Percentiles rank a stretch among this genome's conserved stretches.
Evolutionary conservation across 1,284 basidiomycete genomes (phyloP).

Genomic region (Mycena sp.): DNA sequence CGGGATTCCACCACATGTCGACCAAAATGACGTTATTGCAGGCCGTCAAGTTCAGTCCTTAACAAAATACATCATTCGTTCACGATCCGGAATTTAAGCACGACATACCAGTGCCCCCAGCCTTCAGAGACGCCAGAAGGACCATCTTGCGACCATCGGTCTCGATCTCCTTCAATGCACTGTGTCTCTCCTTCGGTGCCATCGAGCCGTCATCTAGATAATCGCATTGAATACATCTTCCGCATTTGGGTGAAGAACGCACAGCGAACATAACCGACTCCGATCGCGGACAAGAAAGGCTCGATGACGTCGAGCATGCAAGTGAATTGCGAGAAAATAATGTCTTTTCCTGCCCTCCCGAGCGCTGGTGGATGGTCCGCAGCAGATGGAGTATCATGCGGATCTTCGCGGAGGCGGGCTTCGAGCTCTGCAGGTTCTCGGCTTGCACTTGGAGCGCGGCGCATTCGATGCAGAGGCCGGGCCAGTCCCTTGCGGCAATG

Average conservation of each 20-base stretch:
- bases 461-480: constrained; percentile 66
- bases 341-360: constrained; percentile 85
- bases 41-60: constrained; percentile 91
- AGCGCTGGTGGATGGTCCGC: constrained; percentile 66
- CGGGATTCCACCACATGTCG: constrained; percentile 97
- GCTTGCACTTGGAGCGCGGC: constrained; percentile 39
- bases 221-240: background rate
- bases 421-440: constrained; percentile 37
- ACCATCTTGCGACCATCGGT: constrained; percentile 67
- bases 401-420: constrained; percentile 87
- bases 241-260: constrained; percentile 42
- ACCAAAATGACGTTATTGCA: constrained; percentile 95
- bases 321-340: constrained; percentile 91
- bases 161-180: constrained; percentile 80
- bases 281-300: constrained; percentile 76
- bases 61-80: background rate
- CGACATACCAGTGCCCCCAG: constrained; percentile 84
- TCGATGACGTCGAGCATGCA: constrained; percentile 89
- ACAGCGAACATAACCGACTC: constrained; percentile 87
- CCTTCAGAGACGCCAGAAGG: constrained; percentile 97
- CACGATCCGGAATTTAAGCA: background rate
- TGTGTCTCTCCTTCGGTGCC: constrained; percentile 78
- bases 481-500: constrained; percentile 14
- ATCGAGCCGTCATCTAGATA: constrained; percentile 86
- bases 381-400: constrained; percentile 83